phyloP scores from a whole-genome alignment of 2,329 filamentous ascomycete genomes.

The Exophiala sideris region DNA sequence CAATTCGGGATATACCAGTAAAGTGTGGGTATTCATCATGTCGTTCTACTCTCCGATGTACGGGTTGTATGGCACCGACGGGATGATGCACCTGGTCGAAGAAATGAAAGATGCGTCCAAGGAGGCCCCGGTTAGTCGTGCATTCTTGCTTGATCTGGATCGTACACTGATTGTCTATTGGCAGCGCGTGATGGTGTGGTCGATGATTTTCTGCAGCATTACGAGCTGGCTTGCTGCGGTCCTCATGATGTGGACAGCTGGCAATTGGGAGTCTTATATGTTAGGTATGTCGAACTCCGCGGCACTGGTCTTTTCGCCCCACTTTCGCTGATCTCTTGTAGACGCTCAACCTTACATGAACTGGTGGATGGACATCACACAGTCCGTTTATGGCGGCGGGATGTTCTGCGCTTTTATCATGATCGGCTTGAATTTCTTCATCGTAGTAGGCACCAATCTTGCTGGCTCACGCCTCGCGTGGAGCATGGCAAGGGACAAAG shows the following conservation, averaged over 20 bases:
- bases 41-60: slow-evolving; percentile 65
- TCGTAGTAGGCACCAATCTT: slow-evolving; percentile 22
- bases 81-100: slow-evolving; percentile 56
- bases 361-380: slow-evolving; percentile 36
- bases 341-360: slow-evolving; percentile 36
- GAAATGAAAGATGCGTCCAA: slow-evolving; percentile 54
- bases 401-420: slow-evolving; percentile 22
- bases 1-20: slow-evolving; percentile 37
- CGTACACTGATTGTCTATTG: not conserved
- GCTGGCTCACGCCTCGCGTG: slow-evolving; percentile 19
- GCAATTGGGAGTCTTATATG: slow-evolving; percentile 21
- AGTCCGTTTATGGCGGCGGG: slow-evolving; percentile 34
- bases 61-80: slow-evolving; percentile 63
- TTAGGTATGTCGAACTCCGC: slow-evolving; percentile 8
- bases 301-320: not conserved
- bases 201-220: slow-evolving; percentile 23
- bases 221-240: slow-evolving; percentile 21
- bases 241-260: slow-evolving; percentile 21
- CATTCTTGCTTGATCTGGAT: not conserved
- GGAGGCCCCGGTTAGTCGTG: slow-evolving; percentile 16
- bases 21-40: slow-evolving; percentile 59
- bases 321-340: slow-evolving; percentile 40
- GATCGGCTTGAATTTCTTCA: slow-evolving; percentile 24
- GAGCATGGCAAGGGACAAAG: slow-evolving; percentile 53
- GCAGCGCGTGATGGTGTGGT: slow-evolving; percentile 23